These are phyloP conservation scores for Phaeotremella skinneri DNA, from an alignment of 768 basidiomycete species.

Conservation along the genomic window DNA sequence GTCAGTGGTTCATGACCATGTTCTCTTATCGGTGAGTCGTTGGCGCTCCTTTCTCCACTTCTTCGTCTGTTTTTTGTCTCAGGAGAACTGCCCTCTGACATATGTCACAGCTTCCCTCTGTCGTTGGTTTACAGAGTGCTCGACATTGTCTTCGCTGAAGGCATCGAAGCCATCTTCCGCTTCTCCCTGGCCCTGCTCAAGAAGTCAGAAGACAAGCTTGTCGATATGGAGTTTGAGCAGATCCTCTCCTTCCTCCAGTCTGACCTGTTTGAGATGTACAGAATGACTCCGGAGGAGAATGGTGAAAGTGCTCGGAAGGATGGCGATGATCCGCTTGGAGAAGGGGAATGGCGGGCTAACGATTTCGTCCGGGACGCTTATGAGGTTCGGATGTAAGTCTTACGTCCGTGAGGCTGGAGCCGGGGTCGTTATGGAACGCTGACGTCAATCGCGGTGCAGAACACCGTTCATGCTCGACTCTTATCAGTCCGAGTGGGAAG, in stretches of 20 bases:
- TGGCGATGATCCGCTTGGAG: conserved; percentile 44
- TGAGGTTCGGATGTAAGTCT: conserved; percentile 65
- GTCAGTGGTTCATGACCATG: conserved; percentile 97
- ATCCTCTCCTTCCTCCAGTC: conserved; percentile 79
- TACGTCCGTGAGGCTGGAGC: too few species aligned
- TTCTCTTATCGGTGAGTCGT: conserved; percentile 89
- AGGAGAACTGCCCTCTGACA: too few species aligned
- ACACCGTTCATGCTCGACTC: conserved; percentile 95
- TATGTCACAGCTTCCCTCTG: conserved; percentile 91
- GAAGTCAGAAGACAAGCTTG: conserved; percentile 77
- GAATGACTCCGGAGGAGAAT: conserved; percentile 35
- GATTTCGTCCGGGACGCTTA: conserved; percentile 86
- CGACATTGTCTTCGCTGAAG: conserved; percentile 92
- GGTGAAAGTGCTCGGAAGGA: not conserved
- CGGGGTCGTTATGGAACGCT: not conserved
- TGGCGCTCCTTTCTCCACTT: too few species aligned
- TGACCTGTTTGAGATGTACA: conserved; percentile 78
- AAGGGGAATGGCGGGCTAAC: conserved; percentile 63
- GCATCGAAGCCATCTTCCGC: conserved; percentile 94
- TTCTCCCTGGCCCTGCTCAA: conserved; percentile 83
- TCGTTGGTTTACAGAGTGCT: conserved; percentile 94
- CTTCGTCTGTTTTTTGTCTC: not conserved
- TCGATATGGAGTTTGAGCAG: conserved; percentile 85
- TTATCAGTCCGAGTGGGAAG: conserved; percentile 84
- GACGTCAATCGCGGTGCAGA: conserved; percentile 22